These are phyloP conservation scores for Epichloe gansuensis DNA, from an alignment of 2,329 filamentous ascomycete species.

Conservation along the genomic window DNA sequence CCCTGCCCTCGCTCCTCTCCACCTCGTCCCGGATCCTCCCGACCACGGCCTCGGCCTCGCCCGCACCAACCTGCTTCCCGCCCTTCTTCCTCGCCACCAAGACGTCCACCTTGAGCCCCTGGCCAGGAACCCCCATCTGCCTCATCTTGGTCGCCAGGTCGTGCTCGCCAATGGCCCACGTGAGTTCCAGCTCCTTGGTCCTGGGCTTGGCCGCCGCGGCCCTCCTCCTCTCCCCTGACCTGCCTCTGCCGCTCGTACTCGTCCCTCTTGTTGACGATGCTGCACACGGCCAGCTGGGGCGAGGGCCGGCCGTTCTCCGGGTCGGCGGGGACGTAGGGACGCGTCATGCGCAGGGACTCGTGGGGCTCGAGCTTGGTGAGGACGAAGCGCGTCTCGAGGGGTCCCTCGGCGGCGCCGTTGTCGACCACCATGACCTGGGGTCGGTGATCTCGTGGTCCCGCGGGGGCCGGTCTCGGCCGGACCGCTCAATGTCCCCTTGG, in stretches of 20 bases:
- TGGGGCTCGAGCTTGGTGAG: constrained; percentile 25
- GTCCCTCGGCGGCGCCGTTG: constrained; percentile 26
- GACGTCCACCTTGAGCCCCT: constrained; percentile 71
- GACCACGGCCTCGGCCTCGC: constrained; percentile 51
- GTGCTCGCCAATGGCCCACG: constrained; percentile 71
- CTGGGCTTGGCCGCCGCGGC: constrained; percentile 29
- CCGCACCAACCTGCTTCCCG: constrained; percentile 42
- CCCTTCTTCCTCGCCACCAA: constrained; percentile 55
- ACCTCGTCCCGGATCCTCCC: constrained; percentile 22
- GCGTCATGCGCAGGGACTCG: constrained; percentile 30
- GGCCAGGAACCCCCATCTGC: constrained; percentile 55
- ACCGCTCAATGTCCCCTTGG: constrained; percentile 19
- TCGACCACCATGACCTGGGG: constrained; percentile 29
- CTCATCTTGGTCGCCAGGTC: constrained; percentile 64
- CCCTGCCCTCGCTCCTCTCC: constrained; percentile 26
- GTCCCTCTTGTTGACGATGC: constrained; percentile 49
- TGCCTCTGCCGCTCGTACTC: constrained; percentile 31
- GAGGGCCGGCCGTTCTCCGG: constrained; percentile 11
- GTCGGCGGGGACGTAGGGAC: constrained; percentile 23
- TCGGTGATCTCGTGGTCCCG: constrained; percentile 34
- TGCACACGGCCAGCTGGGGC: constrained; percentile 49
- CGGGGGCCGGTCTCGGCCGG: constrained; percentile 26
- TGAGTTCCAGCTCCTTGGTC: constrained; percentile 73
- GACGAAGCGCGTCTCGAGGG: constrained; percentile 25
- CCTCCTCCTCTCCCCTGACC: constrained; percentile 29